phyloP scores from a whole-genome alignment of 192 early-diverging fungal genomes.

The Linnemannia zychae region DNA sequence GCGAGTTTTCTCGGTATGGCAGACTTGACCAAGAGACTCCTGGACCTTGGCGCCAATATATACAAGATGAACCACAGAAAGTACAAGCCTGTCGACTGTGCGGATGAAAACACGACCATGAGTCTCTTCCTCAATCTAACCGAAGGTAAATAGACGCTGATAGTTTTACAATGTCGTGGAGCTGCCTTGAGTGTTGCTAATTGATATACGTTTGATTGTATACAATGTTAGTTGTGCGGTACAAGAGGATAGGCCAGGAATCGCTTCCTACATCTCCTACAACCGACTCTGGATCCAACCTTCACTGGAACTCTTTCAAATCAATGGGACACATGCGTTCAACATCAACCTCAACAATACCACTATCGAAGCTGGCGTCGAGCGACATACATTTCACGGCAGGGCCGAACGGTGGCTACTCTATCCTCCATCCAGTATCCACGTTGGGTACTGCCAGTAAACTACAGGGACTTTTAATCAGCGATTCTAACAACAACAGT shows the following conservation, averaged over 20 bases:
- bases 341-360: slow-evolving; percentile 42
- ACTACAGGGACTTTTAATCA: slow-evolving; percentile 28
- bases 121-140: slow-evolving; percentile 45
- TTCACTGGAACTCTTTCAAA: slow-evolving; percentile 39
- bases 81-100: slow-evolving; percentile 78
- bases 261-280: slow-evolving; percentile 36
- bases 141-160: slow-evolving; percentile 20
- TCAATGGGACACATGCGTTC: slow-evolving; percentile 45
- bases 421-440: slow-evolving; percentile 15
- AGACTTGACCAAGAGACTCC: slow-evolving; percentile 67
- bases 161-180: neutral
- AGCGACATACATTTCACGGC: slow-evolving; percentile 8
- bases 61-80: slow-evolving; percentile 71
- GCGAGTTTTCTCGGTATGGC: slow-evolving; percentile 76
- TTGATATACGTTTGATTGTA: neutral
- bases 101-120: slow-evolving; percentile 70
- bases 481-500: neutral
- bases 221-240: slow-evolving; percentile 23
- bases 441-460: slow-evolving; percentile 5
- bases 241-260: slow-evolving; percentile 28
- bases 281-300: slow-evolving; percentile 17
- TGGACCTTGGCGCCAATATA: slow-evolving; percentile 63
- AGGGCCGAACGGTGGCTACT: neutral
- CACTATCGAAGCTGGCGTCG: slow-evolving; percentile 10
- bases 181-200: neutral